Conservation (phyloP, 305 asterid genomes). For the Rubia balearica region DNA sequence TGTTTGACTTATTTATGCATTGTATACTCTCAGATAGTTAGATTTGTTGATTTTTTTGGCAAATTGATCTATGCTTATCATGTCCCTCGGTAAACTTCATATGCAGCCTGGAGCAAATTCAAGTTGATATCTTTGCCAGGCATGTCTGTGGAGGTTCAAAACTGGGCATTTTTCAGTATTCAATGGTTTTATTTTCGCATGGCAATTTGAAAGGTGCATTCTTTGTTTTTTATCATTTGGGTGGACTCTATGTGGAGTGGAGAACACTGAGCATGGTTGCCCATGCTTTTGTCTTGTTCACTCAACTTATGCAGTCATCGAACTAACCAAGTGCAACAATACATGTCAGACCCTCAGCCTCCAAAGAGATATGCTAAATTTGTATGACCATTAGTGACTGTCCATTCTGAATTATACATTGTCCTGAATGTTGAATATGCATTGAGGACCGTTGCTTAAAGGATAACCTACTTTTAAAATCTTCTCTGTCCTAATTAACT, state of each 20-base stretch:
- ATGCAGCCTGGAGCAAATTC: constrained; percentile 44
- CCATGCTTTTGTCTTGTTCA: neutral
- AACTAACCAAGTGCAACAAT: neutral
- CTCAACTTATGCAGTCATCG: neutral
- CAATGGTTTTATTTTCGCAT: constrained; percentile 39
- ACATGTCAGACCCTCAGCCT: neutral
- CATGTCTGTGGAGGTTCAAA: constrained; percentile 33
- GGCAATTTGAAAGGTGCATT: constrained; percentile 29
- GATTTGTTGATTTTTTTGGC: neutral
- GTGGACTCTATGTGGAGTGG: neutral
- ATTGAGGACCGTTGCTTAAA: neutral
- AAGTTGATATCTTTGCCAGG: constrained; percentile 31
- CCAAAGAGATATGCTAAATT: neutral
- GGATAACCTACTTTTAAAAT: neutral
- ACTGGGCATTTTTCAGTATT: constrained; percentile 35
- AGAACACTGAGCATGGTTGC: neutral
- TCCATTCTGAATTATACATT: neutral
- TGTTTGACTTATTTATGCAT: constrained; percentile 13
- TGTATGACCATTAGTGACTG: neutral
- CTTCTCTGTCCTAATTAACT: neutral
- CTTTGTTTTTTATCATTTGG: neutral
- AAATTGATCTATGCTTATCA: constrained; percentile 11
- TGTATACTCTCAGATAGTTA: neutral
- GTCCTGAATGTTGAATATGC: neutral
- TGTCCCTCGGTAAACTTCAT: constrained; percentile 14